Conservation (phyloP, 305 asterid species). For the Rubia occidens region DNA sequence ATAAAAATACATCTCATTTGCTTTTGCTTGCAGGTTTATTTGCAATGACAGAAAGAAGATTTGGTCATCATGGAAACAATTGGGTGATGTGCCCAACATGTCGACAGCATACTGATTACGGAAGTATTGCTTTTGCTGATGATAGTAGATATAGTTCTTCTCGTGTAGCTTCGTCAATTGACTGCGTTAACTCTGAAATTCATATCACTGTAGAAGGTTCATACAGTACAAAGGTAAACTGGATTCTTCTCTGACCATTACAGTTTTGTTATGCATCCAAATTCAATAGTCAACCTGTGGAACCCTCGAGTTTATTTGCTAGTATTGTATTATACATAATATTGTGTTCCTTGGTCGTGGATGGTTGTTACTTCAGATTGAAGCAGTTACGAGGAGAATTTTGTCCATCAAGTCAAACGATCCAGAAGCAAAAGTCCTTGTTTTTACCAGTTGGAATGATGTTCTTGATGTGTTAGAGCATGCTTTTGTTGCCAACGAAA, state of each 20-base stretch:
- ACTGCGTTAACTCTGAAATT: conserved; percentile 44
- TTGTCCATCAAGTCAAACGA: conserved; percentile 57
- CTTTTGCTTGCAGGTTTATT: conserved; percentile 51
- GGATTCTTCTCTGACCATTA: background rate
- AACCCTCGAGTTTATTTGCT: background rate
- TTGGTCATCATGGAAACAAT: conserved; percentile 39
- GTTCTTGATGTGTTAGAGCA: conserved; percentile 95
- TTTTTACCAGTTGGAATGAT: conserved; percentile 92
- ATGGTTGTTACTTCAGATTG: conserved; percentile 43
- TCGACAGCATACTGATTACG: conserved; percentile 67
- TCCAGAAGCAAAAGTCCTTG: conserved; percentile 60
- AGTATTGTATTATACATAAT: background rate
- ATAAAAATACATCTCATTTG: background rate
- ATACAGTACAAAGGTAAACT: conserved; percentile 80
- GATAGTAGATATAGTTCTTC: conserved; percentile 41
- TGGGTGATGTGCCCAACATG: conserved; percentile 94
- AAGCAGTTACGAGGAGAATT: conserved; percentile 89
- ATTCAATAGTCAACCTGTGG: no score
- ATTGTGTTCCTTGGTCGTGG: conserved; percentile 10
- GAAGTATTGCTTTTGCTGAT: conserved; percentile 81
- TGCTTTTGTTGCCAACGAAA: conserved; percentile 65
- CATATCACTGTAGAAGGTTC: conserved; percentile 68
- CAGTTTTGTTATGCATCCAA: background rate
- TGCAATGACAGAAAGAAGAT: conserved; percentile 67
- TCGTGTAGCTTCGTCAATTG: conserved; percentile 21